A percentile compares a stretch with the other conserved stretches of the same genome.
Evolutionary conservation across 257 asterid genomes (phyloP).

Genomic region (Mentha longifolia): DNA sequence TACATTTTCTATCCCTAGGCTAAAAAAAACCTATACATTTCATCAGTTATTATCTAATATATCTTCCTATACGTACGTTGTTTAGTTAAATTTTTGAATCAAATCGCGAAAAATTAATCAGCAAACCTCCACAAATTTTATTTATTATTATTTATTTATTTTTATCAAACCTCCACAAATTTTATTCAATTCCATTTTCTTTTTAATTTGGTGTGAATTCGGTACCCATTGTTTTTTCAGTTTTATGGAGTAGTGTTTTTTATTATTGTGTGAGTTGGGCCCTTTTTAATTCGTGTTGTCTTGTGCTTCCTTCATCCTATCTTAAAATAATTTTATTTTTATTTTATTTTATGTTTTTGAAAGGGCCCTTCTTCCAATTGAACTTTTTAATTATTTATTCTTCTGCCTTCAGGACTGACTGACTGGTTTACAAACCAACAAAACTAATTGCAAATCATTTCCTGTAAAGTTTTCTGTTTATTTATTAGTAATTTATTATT

Average conservation of each 20-base stretch:
- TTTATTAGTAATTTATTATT: constrained; percentile 14
- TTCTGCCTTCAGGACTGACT: constrained; percentile 15
- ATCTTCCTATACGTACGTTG: not conserved
- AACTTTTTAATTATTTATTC: constrained; percentile 38
- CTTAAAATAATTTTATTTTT: no score
- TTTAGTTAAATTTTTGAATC: not conserved
- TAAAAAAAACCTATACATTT: no score
- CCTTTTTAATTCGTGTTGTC: constrained; percentile 68
- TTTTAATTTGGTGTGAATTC: not conserved
- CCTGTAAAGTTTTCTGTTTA: constrained; percentile 37
- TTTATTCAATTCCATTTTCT: not conserved
- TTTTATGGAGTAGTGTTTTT: no score
- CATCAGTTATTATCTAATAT: no score
- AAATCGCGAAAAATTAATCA: not conserved
- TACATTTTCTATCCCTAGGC: no score
- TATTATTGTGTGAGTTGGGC: not conserved
- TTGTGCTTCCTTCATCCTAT: constrained; percentile 31
- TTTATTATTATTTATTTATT: no score
- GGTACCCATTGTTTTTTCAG: no score
- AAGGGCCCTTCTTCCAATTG: not conserved
- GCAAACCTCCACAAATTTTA: no score
- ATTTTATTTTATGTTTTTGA: constrained; percentile 12
- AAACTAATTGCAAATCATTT: constrained; percentile 51
- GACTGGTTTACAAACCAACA: constrained; percentile 39
- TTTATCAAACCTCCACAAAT: no score